A percentile compares a stretch with the other conserved stretches of the same genome.
Conservation (phyloP, 768 basidiomycete species). For the Mycena albidolilacea region DNA sequence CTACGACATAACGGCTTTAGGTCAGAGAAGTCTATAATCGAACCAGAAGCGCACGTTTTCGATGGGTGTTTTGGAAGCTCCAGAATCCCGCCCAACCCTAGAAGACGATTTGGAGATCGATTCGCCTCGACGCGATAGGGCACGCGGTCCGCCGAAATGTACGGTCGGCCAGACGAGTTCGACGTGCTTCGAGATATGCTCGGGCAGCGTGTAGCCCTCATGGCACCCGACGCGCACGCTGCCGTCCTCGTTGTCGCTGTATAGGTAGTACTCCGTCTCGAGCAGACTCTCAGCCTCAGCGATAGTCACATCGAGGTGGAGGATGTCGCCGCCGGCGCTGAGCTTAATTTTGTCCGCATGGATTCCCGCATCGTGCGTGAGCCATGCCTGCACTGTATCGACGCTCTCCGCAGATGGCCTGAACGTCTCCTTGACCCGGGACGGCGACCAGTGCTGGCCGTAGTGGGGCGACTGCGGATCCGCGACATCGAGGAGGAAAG, state of each 20-base stretch:
- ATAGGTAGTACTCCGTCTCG: slow-evolving; percentile 23
- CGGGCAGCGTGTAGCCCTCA: slow-evolving; percentile 26
- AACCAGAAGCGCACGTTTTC: slow-evolving; percentile 14
- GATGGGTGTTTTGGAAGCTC: slow-evolving; percentile 22
- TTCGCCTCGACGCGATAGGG: slow-evolving; percentile 17
- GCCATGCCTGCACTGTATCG: neutral
- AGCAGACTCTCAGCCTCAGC: slow-evolving; percentile 28
- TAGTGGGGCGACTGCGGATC: slow-evolving; percentile 1
- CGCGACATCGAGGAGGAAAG: slow-evolving; percentile 23
- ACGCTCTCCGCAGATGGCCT: neutral
- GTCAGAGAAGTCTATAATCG: slow-evolving; percentile 7
- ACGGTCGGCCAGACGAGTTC: slow-evolving; percentile 30
- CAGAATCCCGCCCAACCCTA: slow-evolving; percentile 16
- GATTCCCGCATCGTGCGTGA: slow-evolving; percentile 19
- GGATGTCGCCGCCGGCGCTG: slow-evolving; percentile 19
- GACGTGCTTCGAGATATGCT: slow-evolving; percentile 23
- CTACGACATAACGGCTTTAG: neutral
- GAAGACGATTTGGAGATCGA: slow-evolving; percentile 2
- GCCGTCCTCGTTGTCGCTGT: slow-evolving; percentile 23
- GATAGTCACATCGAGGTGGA: slow-evolving; percentile 9
- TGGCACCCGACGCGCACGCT: slow-evolving; percentile 21
- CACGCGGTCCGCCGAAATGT: slow-evolving; percentile 15
- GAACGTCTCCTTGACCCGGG: neutral
- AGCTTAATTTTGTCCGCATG: slow-evolving; percentile 18
- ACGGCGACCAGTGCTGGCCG: neutral